Evolutionary conservation across 441 rosid species (phyloP).

Genomic region (Hura crepitans): DNA sequence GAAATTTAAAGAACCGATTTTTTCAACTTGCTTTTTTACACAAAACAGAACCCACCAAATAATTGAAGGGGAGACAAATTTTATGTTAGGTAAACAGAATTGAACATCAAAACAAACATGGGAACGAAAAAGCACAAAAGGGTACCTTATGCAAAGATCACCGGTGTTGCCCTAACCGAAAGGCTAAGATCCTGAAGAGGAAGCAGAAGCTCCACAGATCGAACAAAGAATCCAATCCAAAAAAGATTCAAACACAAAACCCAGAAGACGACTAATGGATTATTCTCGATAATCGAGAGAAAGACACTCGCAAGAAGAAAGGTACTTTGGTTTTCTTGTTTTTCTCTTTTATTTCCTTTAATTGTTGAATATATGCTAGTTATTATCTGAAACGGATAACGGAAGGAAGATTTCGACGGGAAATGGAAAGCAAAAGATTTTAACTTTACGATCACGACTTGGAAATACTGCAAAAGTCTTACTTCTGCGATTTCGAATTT

Average conservation of each 20-base stretch:
- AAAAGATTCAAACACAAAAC: background rate
- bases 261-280: background rate
- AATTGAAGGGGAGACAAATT: background rate
- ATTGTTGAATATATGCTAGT: background rate
- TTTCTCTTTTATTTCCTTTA: background rate
- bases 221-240: background rate
- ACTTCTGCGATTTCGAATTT: too few species aligned
- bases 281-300: too few species aligned
- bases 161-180: background rate
- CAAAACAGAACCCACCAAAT: background rate
- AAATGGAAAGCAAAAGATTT: background rate
- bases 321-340: background rate
- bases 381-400: background rate
- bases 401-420: background rate
- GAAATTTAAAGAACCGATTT: background rate
- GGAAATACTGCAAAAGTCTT: too few species aligned
- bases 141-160: constrained; percentile 7
- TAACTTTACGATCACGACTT: background rate
- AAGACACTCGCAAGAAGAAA: constrained; percentile 5
- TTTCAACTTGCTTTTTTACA: too few species aligned
- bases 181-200: constrained; percentile 3
- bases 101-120: constrained; percentile 3
- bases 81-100: background rate
- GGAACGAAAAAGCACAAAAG: background rate
- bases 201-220: background rate